phyloP scores from a whole-genome alignment of 129 eudicot genomes.

The Escallonia herrerae region DNA sequence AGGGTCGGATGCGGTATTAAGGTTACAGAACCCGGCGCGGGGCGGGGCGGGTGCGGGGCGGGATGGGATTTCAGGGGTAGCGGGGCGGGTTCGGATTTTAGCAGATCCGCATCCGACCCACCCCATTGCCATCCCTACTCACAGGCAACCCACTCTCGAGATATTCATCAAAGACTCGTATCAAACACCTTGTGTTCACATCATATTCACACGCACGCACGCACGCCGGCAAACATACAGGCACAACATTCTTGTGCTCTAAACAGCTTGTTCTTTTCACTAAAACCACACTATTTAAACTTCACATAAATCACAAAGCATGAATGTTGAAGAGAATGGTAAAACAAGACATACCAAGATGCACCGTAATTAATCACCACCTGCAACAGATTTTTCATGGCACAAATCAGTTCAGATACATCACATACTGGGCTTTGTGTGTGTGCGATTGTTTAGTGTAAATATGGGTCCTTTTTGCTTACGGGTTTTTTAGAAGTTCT shows the following conservation, averaged over 20 bases:
- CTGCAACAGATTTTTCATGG: not conserved
- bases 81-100: no score
- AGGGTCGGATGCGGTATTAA: no score
- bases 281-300: no score
- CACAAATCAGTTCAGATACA: not conserved
- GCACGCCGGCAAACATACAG: not conserved
- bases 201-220: not conserved
- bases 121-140: no score
- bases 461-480: not conserved
- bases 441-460: not conserved
- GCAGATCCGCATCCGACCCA: no score
- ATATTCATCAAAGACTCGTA: conserved; percentile 23
- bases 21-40: no score
- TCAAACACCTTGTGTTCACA: conserved; percentile 40
- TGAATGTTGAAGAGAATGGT: not conserved
- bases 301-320: not conserved
- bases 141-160: not conserved
- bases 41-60: no score
- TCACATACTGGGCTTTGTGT: no score
- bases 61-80: no score
- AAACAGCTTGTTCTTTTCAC: no score
- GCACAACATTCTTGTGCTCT: no score
- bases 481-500: not conserved
- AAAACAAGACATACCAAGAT: not conserved
- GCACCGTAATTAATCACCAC: not conserved